phyloP scores from a whole-genome alignment of 208 protist species.

The Acanthamoeba triangularis region DNA sequence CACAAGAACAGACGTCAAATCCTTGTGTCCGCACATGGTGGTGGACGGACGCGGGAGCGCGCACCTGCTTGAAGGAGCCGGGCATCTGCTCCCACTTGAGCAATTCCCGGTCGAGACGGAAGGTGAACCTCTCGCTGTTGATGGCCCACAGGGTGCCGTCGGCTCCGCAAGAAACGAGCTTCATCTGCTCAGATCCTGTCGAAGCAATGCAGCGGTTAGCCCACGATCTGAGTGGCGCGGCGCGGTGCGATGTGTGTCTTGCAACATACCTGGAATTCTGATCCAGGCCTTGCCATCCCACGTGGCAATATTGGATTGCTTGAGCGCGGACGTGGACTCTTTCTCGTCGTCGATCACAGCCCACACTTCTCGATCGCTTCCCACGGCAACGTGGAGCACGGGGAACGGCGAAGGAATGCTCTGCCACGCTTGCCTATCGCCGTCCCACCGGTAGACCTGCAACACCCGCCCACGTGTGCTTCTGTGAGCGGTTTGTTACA shows the following conservation, averaged over 20 bases:
- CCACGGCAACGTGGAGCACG: not conserved
- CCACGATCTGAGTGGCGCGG: too few relatives aligned
- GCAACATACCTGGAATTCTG: not conserved
- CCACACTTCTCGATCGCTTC: not conserved
- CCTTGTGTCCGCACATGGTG: too few relatives aligned
- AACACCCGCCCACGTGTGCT: too few relatives aligned
- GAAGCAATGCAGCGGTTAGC: too few relatives aligned
- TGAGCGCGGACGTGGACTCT: not conserved
- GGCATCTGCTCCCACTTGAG: conserved; percentile 55
- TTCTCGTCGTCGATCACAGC: not conserved
- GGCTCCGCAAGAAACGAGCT: conserved; percentile 11
- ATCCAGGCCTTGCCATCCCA: not conserved
- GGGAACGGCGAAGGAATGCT: not conserved
- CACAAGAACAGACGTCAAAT: too few relatives aligned
- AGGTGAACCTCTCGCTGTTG: conserved; percentile 48
- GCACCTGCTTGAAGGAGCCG: conserved; percentile 64
- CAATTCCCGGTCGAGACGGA: not conserved
- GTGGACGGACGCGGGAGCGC: too few relatives aligned
- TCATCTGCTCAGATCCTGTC: not conserved
- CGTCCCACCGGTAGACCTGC: not conserved
- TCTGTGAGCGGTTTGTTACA: too few relatives aligned
- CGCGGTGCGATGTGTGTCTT: too few relatives aligned
- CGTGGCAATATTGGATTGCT: not conserved
- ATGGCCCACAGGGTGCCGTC: conserved; percentile 33
- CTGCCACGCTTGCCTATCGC: not conserved